Evolutionary conservation across 768 basidiomycete species (phyloP).

Genomic region (Hortiboletus flavorubellus): DNA sequence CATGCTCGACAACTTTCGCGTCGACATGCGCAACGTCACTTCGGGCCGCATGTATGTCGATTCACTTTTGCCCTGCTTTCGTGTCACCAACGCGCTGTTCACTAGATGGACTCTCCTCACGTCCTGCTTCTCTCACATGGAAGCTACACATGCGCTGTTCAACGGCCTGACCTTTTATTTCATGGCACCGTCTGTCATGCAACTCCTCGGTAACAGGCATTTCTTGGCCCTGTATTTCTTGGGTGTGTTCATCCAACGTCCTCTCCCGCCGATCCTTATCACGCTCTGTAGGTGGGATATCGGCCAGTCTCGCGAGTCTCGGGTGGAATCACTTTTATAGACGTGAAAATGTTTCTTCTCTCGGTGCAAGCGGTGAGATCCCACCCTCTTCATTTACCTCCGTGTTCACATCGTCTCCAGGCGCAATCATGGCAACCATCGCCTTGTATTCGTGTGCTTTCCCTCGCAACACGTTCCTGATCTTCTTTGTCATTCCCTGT

Average conservation of each 20-base stretch:
- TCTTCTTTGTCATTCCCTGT: slow-evolving; percentile 76
- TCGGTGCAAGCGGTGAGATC: slow-evolving; percentile 71
- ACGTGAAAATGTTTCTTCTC: slow-evolving; percentile 35
- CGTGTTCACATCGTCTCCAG: slow-evolving; percentile 35
- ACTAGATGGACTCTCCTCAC: slow-evolving; percentile 74
- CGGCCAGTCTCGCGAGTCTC: slow-evolving; percentile 47
- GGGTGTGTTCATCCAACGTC: slow-evolving; percentile 38
- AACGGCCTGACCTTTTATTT: slow-evolving; percentile 80
- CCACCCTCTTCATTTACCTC: not conserved
- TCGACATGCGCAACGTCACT: slow-evolving; percentile 56
- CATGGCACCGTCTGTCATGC: slow-evolving; percentile 63
- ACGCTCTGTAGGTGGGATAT: slow-evolving; percentile 49
- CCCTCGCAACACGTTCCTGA: slow-evolving; percentile 59
- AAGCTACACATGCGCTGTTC: slow-evolving; percentile 60
- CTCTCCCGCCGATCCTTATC: not conserved
- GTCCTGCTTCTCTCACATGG: slow-evolving; percentile 66
- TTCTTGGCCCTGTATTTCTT: slow-evolving; percentile 75
- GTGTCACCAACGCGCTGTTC: not conserved
- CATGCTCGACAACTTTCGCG: slow-evolving; percentile 64
- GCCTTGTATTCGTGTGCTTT: slow-evolving; percentile 70
- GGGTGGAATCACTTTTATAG: slow-evolving; percentile 43
- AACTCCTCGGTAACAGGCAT: slow-evolving; percentile 57
- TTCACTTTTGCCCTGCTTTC: not conserved
- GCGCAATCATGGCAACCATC: slow-evolving; percentile 68
- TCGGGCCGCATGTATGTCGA: slow-evolving; percentile 61